phyloP scores from a whole-genome alignment of 306 rosid genomes.

The Dalbergia oliveri region DNA sequence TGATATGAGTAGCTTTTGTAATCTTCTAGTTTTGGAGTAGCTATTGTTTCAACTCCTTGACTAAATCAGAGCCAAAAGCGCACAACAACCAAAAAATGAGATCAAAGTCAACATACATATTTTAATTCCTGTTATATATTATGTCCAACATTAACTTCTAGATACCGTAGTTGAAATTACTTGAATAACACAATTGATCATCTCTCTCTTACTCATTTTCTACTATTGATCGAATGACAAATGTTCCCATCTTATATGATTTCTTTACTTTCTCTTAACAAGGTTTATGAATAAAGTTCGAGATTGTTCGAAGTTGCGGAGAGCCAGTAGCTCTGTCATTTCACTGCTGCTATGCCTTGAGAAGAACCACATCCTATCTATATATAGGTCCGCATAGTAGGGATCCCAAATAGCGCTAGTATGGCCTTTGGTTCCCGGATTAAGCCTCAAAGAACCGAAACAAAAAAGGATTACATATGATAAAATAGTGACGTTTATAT shows the following conservation, averaged over 20 bases:
- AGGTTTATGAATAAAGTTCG: slow-evolving; percentile 2
- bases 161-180: slow-evolving; percentile 10
- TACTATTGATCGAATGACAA: slow-evolving; percentile 13
- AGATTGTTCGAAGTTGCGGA: not conserved
- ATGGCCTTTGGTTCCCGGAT: slow-evolving; percentile 44
- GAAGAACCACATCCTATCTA: not conserved
- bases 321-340: not conserved
- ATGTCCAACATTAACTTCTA: slow-evolving; percentile 30
- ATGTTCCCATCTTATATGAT: not conserved
- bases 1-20: slow-evolving; percentile 36
- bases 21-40: slow-evolving; percentile 7
- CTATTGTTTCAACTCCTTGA: slow-evolving; percentile 37
- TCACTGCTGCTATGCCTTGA: not conserved
- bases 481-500: slow-evolving; percentile 44
- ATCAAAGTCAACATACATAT: slow-evolving; percentile 41
- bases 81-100: slow-evolving; percentile 25
- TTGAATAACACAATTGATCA: not conserved
- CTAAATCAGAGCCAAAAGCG: slow-evolving; percentile 41
- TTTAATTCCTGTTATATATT: not conserved
- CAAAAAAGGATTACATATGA: not conserved
- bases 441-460: slow-evolving; percentile 13
- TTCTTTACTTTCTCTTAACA: not conserved
- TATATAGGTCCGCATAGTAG: not conserved
- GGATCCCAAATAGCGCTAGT: not conserved
- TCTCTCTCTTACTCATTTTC: slow-evolving; percentile 8